Evolutionary conservation across 176 grass and related monocot species (phyloP).

Genomic region (Cenchrus purpureus): DNA sequence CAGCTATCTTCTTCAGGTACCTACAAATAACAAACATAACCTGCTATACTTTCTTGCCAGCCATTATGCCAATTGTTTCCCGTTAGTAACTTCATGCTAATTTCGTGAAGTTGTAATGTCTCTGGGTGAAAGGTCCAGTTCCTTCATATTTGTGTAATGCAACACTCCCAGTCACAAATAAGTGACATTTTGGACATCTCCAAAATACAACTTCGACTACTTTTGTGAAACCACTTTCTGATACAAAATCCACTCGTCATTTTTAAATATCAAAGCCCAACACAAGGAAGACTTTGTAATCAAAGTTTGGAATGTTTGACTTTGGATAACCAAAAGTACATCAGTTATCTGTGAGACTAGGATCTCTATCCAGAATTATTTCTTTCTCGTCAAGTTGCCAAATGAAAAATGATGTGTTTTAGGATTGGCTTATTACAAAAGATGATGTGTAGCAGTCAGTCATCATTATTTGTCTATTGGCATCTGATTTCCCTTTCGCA

Average conservation of each 20-base stretch:
- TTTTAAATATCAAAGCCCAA: neutral
- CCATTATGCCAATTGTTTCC: neutral
- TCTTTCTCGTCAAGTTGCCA: neutral
- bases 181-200: neutral
- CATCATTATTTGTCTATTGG: neutral
- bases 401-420: neutral
- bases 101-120: neutral
- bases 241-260: neutral
- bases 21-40: constrained; percentile 14
- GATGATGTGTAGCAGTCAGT: neutral
- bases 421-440: neutral
- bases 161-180: neutral
- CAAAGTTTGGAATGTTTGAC: neutral
- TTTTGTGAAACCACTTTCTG: neutral
- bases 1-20: constrained; percentile 94
- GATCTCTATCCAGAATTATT: neutral
- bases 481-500: constrained; percentile 37
- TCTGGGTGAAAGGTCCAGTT: neutral
- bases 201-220: neutral
- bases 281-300: neutral
- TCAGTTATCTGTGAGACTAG: neutral
- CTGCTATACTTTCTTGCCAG: neutral
- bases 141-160: neutral
- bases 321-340: neutral
- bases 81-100: neutral